A percentile compares a stretch with the other conserved stretches of the same genome.
phyloP scores from a whole-genome alignment of 1,139 yeast species.

The Kodamaea arcana region DNA sequence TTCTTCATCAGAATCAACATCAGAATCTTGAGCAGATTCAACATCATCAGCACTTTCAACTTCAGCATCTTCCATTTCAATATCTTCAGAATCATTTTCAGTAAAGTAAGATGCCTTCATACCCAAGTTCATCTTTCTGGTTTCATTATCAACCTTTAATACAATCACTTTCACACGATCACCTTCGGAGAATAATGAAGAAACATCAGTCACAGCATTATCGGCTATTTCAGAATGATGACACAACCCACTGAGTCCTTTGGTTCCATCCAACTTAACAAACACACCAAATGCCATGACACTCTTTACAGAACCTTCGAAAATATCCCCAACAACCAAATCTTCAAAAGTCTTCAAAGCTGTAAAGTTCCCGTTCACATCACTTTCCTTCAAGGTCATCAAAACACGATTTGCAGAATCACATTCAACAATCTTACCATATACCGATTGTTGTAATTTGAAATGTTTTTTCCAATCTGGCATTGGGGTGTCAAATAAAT shows the following conservation, averaged over 20 bases:
- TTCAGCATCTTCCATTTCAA: conserved; percentile 24
- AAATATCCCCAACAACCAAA: conserved; percentile 62
- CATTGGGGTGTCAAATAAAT: conserved; percentile 74
- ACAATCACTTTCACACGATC: conserved; percentile 86
- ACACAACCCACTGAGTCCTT: conserved; percentile 78
- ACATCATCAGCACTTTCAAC: conserved; percentile 21
- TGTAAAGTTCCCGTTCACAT: conserved; percentile 64
- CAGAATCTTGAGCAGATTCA: conserved; percentile 12
- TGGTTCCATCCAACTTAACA: conserved; percentile 71
- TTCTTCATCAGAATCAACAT: conserved; percentile 12
- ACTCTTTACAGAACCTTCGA: conserved; percentile 74
- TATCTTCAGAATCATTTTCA: conserved; percentile 29
- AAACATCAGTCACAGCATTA: conserved; percentile 44
- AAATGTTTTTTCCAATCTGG: conserved; percentile 85
- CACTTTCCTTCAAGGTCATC: conserved; percentile 79
- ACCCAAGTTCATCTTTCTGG: conserved; percentile 79
- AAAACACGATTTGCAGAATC: conserved; percentile 63
- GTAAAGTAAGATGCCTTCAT: conserved; percentile 91
- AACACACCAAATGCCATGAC: conserved; percentile 91
- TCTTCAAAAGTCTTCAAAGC: conserved; percentile 59
- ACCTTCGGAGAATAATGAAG: conserved; percentile 74
- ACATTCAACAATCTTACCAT: conserved; percentile 67
- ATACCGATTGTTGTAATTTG: conserved; percentile 67
- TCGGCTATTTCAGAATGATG: conserved; percentile 87
- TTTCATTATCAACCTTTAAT: conserved; percentile 55